These are phyloP conservation scores for Lachancea lanzarotensis DNA, from an alignment of 805 yeast genomes.

Conservation along the genomic window DNA sequence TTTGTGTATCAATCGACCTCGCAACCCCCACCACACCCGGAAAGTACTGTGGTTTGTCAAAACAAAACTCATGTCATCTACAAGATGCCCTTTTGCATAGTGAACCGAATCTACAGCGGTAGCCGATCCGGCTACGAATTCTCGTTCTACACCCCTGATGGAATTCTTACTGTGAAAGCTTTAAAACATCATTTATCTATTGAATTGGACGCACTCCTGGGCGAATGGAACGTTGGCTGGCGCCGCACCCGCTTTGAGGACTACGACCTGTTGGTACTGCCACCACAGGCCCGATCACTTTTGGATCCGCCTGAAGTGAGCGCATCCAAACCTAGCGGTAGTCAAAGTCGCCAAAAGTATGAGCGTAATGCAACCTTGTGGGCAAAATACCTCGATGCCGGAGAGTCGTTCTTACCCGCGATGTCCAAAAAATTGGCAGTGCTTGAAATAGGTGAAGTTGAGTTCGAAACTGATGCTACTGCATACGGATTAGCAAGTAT, in stretches of 20 bases:
- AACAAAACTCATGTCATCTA: neutral
- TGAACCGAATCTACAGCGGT: neutral
- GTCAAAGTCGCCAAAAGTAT: neutral
- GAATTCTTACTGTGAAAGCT: neutral
- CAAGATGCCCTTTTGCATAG: slow-evolving; percentile 7
- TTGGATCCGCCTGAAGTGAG: slow-evolving; percentile 2
- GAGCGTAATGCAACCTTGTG: neutral
- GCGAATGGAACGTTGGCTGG: slow-evolving; percentile 8
- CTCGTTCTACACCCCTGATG: slow-evolving; percentile 1
- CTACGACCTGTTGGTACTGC: slow-evolving; percentile 2
- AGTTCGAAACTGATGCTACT: slow-evolving; percentile 4
- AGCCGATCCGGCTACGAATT: neutral
- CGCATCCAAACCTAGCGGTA: neutral
- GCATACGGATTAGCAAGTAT: slow-evolving; percentile 5
- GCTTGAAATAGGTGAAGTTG: slow-evolving; percentile 4
- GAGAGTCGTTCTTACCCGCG: slow-evolving; percentile 1
- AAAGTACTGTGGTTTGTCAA: neutral
- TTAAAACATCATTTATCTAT: neutral
- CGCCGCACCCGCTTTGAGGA: neutral
- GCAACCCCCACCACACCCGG: slow-evolving; percentile 2
- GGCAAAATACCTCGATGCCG: neutral
- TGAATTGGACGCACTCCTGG: slow-evolving; percentile 3
- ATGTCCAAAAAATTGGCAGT: slow-evolving; percentile 2
- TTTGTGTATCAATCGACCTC: neutral
- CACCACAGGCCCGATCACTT: neutral